Conservation (phyloP, 202 grass and related monocot species). For the Tripidium arundinaceum region DNA sequence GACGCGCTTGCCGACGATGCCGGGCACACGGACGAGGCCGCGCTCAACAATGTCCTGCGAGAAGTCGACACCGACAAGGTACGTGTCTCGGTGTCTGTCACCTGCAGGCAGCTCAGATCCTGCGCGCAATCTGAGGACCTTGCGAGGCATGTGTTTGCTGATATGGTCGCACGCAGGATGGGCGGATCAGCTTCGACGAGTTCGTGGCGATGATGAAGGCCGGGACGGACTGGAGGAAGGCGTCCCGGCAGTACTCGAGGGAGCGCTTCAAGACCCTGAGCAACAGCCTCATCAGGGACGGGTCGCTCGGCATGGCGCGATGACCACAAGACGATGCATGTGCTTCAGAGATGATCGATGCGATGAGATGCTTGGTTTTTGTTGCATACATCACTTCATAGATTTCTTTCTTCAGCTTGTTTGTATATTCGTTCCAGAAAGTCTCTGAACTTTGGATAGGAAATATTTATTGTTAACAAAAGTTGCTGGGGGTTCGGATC, state of each 20-base stretch:
- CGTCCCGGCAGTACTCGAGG: slow-evolving; percentile 96
- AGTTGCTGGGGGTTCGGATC: neutral
- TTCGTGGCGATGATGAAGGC: slow-evolving; percentile 97
- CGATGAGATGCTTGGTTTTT: slow-evolving; percentile 34
- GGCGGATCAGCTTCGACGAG: slow-evolving; percentile 72
- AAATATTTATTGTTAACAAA: neutral
- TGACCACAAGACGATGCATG: neutral
- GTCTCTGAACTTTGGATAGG: neutral
- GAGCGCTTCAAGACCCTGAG: slow-evolving; percentile 79
- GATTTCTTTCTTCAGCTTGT: neutral
- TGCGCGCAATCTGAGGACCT: neutral
- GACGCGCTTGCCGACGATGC: slow-evolving; percentile 77
- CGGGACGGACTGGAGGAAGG: slow-evolving; percentile 95
- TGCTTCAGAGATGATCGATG: slow-evolving; percentile 10
- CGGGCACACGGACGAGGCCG: slow-evolving; percentile 51
- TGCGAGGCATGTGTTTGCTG: too few species aligned
- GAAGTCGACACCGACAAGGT: slow-evolving; percentile 94
- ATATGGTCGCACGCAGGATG: slow-evolving; percentile 40
- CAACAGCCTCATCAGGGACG: slow-evolving; percentile 87
- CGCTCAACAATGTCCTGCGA: slow-evolving; percentile 62
- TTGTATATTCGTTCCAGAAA: neutral
- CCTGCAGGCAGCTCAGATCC: too few species aligned
- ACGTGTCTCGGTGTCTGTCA: neutral
- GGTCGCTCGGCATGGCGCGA: slow-evolving; percentile 41
- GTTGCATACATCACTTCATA: neutral